Conservation (phyloP, 1,284 basidiomycete genomes). For the Irpex lacteus region DNA sequence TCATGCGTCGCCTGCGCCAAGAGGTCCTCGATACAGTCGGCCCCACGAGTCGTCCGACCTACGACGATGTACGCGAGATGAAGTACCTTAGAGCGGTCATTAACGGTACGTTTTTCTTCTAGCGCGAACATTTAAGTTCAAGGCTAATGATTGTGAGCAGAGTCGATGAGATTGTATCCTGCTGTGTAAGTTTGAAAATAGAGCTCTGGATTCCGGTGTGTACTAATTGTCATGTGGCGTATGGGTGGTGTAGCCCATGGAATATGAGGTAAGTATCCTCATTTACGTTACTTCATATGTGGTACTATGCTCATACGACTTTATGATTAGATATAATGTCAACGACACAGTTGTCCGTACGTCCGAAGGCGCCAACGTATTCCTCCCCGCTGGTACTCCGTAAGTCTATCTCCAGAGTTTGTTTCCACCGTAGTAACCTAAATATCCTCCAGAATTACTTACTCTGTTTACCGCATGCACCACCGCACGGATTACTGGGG, state of each 20-base stretch:
- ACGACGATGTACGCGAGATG: conserved; percentile 38
- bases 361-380: conserved; percentile 23
- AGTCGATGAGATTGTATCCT: conserved; percentile 31
- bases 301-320: too few species aligned
- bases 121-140: neutral
- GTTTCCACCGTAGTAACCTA: neutral
- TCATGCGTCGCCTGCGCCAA: conserved; percentile 34
- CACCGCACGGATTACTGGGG: conserved; percentile 30
- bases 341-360: conserved; percentile 20
- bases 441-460: conserved; percentile 10
- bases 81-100: conserved; percentile 35
- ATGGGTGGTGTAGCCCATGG: conserved; percentile 19
- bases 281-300: too few species aligned
- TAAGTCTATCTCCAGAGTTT: conserved; percentile 8
- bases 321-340: conserved; percentile 4
- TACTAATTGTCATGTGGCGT: too few species aligned
- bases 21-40: conserved; percentile 40
- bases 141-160: conserved; percentile 12
- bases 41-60: conserved; percentile 31
- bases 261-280: conserved; percentile 19
- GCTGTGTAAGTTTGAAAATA: conserved; percentile 27
- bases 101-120: conserved; percentile 17
- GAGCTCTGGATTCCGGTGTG: too few species aligned
- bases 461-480: conserved; percentile 29
- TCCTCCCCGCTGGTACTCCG: conserved; percentile 22